Base-by-base conservation (phyloP, 352 stramenopile genomes). In the Pythium dissimile region DNA sequence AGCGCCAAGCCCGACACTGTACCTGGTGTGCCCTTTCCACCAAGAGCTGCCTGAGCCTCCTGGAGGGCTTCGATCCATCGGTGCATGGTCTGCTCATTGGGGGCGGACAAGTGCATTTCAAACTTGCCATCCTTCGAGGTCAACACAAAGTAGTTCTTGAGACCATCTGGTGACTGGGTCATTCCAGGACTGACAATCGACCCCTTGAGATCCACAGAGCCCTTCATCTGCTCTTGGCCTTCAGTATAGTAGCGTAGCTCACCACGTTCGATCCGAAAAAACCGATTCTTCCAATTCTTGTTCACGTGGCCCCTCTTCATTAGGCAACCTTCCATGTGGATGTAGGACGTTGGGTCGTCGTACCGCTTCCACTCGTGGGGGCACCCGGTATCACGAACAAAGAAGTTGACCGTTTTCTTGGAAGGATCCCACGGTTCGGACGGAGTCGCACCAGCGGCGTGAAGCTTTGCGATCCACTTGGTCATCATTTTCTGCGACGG, bases 231-330 rank as follows among this genome's bases (percentile, higher is more conserved):
- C 12, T 84, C 80, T 39, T 90, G 73, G 50, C 89, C 87, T 62
- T 92, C 79, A 8, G 83, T 91, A 63, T 91, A 95, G 57, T 95
- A 95, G 28, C 77, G 67, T 52, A 95, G 56, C 30, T 94, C 71
- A 7, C 81, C 80, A 42, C 80, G 77, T 66, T 95, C 84, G 56
- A 95, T 88, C 34, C 82, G 82, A 60, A 95, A 95, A 57, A 91
- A 95, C 10, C 86, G 80, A 50, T 92, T 93, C 68, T 90, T 91
- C 86, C 86, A 95, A 64, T 80, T 95, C 62, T 92, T 95, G 60
- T 91, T 88, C 2, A 93, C 62, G 39, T 94, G 85, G 0, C 86
- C 86, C 18, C 86, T 80, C 56, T 95, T 95, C 16, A 88, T 61
- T 50, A 95, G 47, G 43, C 73, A 89, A 7, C 86, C 86, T 71